Evolutionary conservation across 1,284 basidiomycete genomes (phyloP), one percentile per base, ranked within the genome.

Genomic region (Prillingera fragicola): DNA sequence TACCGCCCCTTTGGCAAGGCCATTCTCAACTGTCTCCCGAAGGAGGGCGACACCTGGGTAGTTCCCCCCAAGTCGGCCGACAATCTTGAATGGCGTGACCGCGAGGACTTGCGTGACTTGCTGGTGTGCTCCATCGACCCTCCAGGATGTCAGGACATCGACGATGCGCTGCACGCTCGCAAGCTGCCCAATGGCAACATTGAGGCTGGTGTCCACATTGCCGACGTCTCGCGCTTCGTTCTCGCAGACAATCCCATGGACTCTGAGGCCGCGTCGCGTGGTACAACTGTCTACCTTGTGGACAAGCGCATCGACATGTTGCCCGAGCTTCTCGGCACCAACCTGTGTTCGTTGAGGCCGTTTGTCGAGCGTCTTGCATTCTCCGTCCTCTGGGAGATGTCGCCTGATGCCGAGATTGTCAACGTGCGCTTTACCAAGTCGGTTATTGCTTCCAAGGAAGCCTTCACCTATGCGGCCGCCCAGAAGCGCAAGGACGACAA

Each of bases 241-340:
- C 82, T 80, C 42, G 78, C 91, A 3, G 89, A 94, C 63, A 99
- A 86, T 42, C 81, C 95, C 0, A 98, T 99, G 92, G 95, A 99
- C 60, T 82, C 76, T 27, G 95, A 99, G 70, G 95, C 95, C 14
- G 89, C 94, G 13, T 80, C 90, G 12, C 79, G 95, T 43, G 94
- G 95, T 10, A 98, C 94, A 1, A 98, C 95, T 0, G 95, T 99
- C 4, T 99, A 98, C 67, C 80, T 99, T 5, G 95, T 98, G 3
- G 95, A 99, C 75, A 95, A 94, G 72, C 85, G 95, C 28, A 94
- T 99, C 44, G 95, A 98, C 74, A 99, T 99, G 95, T 77, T 99
- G 41, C 95, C 95, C 0, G 78, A 85, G 14, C 75, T 99, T 8
- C 78, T 99, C 8, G 95, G 95, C 2, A 98, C 95, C 2, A 98